Conservation (phyloP, 495 filamentous ascomycete species). For the Pseudevernia furfuracea region DNA sequence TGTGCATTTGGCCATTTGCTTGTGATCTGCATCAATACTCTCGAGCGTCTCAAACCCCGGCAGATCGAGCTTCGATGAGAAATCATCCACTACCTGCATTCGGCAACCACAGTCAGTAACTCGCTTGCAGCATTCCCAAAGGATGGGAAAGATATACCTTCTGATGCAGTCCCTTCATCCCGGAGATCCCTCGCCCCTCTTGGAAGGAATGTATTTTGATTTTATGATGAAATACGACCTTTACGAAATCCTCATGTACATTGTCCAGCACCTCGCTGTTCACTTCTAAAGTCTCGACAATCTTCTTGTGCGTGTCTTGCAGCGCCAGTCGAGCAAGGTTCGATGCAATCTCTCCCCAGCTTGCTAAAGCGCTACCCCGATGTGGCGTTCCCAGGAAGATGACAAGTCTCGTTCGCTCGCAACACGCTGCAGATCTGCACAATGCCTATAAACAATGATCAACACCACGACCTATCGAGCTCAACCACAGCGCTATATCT, state of each 20-base stretch:
- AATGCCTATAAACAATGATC: no score
- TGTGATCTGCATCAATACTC: constrained; percentile 35
- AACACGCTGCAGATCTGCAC: constrained; percentile 26
- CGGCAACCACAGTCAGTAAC: no score
- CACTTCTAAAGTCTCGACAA: constrained; percentile 30
- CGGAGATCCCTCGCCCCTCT: constrained; percentile 33
- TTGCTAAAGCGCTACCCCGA: constrained; percentile 31
- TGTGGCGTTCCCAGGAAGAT: constrained; percentile 41
- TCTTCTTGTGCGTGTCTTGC: constrained; percentile 28
- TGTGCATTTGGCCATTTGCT: constrained; percentile 32
- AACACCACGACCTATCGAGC: no score
- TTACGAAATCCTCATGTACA: constrained; percentile 33
- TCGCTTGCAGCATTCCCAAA: no score
- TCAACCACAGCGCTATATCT: no score
- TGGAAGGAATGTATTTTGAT: constrained; percentile 39
- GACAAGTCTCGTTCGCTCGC: constrained; percentile 30
- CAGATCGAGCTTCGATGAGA: constrained; percentile 19
- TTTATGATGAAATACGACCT: constrained; percentile 19
- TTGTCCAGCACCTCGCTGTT: constrained; percentile 36
- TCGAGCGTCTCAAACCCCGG: constrained; percentile 33
- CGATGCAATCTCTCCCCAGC: constrained; percentile 30
- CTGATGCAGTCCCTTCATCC: constrained; percentile 32
- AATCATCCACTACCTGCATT: constrained; percentile 19
- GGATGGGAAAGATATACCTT: no score
- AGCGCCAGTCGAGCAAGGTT: constrained; percentile 27